phyloP scores from a whole-genome alignment of 2,329 filamentous ascomycete genomes.

The Pyricularia sp. region DNA sequence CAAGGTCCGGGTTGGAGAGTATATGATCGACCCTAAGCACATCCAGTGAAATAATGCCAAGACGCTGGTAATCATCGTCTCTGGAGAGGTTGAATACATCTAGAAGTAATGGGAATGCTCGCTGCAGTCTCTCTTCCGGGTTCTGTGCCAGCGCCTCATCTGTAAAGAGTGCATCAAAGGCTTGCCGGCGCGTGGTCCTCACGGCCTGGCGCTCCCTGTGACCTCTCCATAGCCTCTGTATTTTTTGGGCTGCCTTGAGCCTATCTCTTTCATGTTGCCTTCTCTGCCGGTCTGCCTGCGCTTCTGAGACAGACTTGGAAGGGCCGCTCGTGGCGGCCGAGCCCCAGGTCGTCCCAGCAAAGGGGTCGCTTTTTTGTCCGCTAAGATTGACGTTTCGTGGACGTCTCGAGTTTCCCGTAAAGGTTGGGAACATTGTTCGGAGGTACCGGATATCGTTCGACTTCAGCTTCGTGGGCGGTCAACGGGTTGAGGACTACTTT shows the following conservation, averaged over 20 bases:
- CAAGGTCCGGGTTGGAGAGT: slow-evolving; percentile 21
- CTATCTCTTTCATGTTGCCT: slow-evolving; percentile 75
- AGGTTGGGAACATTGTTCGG: slow-evolving; percentile 72
- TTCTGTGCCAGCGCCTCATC: slow-evolving; percentile 16
- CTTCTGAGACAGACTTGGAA: slow-evolving; percentile 71
- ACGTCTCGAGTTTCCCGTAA: slow-evolving; percentile 78
- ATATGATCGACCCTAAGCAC: slow-evolving; percentile 25
- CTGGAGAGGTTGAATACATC: slow-evolving; percentile 35
- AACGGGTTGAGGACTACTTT: neutral
- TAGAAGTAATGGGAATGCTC: slow-evolving; percentile 37
- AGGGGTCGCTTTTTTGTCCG: slow-evolving; percentile 70
- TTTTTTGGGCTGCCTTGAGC: slow-evolving; percentile 59
- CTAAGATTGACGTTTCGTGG: slow-evolving; percentile 91
- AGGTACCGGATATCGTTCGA: neutral
- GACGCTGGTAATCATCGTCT: slow-evolving; percentile 37
- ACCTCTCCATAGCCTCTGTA: slow-evolving; percentile 80
- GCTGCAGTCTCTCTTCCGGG: slow-evolving; percentile 23
- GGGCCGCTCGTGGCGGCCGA: slow-evolving; percentile 50
- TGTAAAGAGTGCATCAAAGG: slow-evolving; percentile 54
- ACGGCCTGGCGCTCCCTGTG: slow-evolving; percentile 52
- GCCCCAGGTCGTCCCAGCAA: slow-evolving; percentile 53
- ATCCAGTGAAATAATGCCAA: slow-evolving; percentile 36
- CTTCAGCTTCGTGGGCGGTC: neutral
- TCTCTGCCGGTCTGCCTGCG: slow-evolving; percentile 74
- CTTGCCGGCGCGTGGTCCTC: slow-evolving; percentile 44